Conservation (phyloP, 1,284 basidiomycete species). For the Ustilago cynodontis region DNA sequence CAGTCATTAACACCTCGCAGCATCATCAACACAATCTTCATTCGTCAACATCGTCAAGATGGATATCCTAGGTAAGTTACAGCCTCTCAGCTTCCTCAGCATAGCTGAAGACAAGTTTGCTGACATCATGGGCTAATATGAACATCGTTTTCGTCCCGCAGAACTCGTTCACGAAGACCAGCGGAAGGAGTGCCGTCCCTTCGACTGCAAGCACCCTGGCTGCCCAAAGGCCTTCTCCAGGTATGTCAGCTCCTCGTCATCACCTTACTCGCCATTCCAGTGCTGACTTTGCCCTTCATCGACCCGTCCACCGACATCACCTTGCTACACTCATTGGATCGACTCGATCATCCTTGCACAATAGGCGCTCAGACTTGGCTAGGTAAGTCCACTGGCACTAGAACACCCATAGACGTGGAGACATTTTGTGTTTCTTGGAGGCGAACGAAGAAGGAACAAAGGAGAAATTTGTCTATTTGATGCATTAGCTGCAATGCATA, state of each 20-base stretch:
- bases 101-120: not conserved
- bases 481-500: not conserved
- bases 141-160: conserved; percentile 10
- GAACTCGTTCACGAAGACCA: conserved; percentile 63
- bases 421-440: too few relatives aligned
- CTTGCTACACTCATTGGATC: not conserved
- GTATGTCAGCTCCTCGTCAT: conserved; percentile 21
- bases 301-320: not conserved
- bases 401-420: not conserved
- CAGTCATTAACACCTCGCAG: not conserved
- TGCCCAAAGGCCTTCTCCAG: conserved; percentile 62
- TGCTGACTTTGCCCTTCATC: not conserved
- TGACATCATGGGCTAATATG: not conserved
- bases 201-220: conserved; percentile 51
- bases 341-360: not conserved
- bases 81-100: not conserved
- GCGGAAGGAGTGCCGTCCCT: conserved; percentile 51
- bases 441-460: too few relatives aligned
- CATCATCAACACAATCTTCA: not conserved
- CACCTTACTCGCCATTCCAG: too few relatives aligned
- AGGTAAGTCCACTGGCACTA: conserved; percentile 29
- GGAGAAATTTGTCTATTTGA: too few relatives aligned
- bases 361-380: conserved; percentile 57
- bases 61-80: conserved; percentile 56
- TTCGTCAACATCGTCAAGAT: conserved; percentile 18